These are phyloP conservation scores for Helicocarpus griseus DNA, from an alignment of 2,329 filamentous ascomycete species.

Conservation along the genomic window DNA sequence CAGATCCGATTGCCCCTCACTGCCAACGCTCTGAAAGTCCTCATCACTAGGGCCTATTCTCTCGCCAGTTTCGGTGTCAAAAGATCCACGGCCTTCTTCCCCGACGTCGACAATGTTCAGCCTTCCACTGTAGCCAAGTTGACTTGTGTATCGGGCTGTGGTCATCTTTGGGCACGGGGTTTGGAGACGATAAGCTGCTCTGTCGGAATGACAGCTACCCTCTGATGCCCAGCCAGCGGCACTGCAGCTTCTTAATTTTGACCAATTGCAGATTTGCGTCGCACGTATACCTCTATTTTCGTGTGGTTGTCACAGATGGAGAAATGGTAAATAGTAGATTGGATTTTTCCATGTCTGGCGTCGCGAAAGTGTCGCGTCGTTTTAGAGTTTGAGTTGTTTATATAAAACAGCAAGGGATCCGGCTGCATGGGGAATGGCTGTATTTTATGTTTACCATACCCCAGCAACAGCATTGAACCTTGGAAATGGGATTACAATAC, in stretches of 20 bases:
- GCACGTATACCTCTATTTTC: no score
- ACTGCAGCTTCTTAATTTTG: neutral
- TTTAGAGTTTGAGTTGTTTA: neutral
- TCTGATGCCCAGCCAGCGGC: neutral
- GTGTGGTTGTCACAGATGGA: no score
- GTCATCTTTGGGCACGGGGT: neutral
- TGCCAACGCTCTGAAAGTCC: slow-evolving; percentile 11
- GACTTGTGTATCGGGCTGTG: neutral
- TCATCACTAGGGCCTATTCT: slow-evolving; percentile 18
- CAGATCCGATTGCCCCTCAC: slow-evolving; percentile 16
- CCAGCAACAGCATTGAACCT: no score
- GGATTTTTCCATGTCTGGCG: neutral
- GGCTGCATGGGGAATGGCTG: neutral
- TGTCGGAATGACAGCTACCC: neutral
- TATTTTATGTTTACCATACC: no score
- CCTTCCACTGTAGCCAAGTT: slow-evolving; percentile 6
- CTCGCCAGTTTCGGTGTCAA: neutral
- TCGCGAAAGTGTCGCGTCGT: neutral
- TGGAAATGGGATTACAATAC: neutral
- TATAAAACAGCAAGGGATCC: neutral
- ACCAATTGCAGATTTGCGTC: neutral
- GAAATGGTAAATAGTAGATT: no score
- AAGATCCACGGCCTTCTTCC: slow-evolving; percentile 11
- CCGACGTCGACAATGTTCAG: slow-evolving; percentile 26
- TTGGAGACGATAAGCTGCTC: no score